Conservation (phyloP, 371 early-diverging fungal genomes). For the Catenaria anguillulae region DNA sequence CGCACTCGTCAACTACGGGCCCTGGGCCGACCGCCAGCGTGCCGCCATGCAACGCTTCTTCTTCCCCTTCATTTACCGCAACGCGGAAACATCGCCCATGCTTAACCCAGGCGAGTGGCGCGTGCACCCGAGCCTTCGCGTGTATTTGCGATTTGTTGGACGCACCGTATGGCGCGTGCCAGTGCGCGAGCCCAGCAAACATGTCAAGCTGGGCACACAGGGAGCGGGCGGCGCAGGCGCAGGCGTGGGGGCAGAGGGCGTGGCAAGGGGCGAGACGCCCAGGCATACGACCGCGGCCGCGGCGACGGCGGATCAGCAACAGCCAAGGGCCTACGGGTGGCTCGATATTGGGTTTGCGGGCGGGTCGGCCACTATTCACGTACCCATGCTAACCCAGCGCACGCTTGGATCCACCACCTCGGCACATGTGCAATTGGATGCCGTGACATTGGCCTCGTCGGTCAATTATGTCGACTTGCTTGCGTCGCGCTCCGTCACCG, state of each 20-base stretch:
- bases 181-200: conserved; percentile 52
- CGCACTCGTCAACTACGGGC: conserved; percentile 57
- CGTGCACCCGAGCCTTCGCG: conserved; percentile 38
- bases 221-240: too few species aligned
- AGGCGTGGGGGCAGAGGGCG: too few species aligned
- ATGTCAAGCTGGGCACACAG: too few species aligned
- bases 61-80: conserved; percentile 54
- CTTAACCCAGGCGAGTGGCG: conserved; percentile 42
- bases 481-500: conserved; percentile 16
- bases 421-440: conserved; percentile 33
- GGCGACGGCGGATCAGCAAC: too few species aligned
- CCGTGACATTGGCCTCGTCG: conserved; percentile 42
- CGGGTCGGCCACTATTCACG: conserved; percentile 32
- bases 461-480: conserved; percentile 54
- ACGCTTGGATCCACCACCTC: conserved; percentile 36
- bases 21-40: conserved; percentile 75
- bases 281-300: conserved; percentile 60
- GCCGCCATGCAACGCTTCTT: conserved; percentile 53
- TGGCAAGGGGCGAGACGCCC: conserved; percentile 36
- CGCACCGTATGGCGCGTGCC: conserved; percentile 49
- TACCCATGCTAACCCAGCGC: conserved; percentile 40
- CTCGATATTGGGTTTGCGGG: conserved; percentile 44
- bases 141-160: conserved; percentile 47
- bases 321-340: conserved; percentile 66
- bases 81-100: conserved; percentile 26